Base-by-base conservation (phyloP, 2,329 filamentous ascomycete species). In the Venturia asperata region DNA sequence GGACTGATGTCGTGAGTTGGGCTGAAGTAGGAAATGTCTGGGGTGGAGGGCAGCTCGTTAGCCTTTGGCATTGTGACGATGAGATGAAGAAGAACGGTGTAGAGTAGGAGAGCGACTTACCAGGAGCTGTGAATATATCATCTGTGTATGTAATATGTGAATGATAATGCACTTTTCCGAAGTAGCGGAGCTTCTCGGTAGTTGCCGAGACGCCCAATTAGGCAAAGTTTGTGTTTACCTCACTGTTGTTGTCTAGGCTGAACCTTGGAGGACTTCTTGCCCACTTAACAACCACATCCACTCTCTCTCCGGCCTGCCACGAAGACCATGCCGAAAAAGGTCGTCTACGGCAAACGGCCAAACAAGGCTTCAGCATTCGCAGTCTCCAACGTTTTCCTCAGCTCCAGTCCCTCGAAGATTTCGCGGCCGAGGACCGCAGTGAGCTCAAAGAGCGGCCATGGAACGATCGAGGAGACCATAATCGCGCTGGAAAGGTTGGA, bases 331-430 rank as follows among this genome's bases (percentile, higher is more conserved):
- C 39, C 60, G 1, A 42, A 21, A n/a, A 66, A 66, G n/a, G 9
- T 55, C 21, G 64, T 66, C 43, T 66, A 66, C 42, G 64, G 64
- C 30, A 66, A 64, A 45, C 24, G 42, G 39, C 27, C 60, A 5
- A 52, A 34, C 27, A 39, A 34, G 24, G 62, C 47, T n/a, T 41
- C 56, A 13, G 39, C 64, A 13, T 65, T 65, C 49, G 52, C 49
- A 34, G 58, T 65, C 21, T 62, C 56, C 30, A 45, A 62, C 42
- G 15, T 65, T n/a, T 65, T 65, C 15, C 27, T 52, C n/a, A 34
- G 10, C 13, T 45, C 64, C 21, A 65, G 64, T 17, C 64, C 64
- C 19, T 6, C 27, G 41, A 65, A 65, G 24, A 21, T 58, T 7
- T n/a, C 30, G 5, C 52, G 30, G 37, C 52, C 52, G 30, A 58